These are phyloP conservation scores for Penicillium steckii DNA, from an alignment of 495 filamentous ascomycete genomes.

Conservation along the genomic window DNA sequence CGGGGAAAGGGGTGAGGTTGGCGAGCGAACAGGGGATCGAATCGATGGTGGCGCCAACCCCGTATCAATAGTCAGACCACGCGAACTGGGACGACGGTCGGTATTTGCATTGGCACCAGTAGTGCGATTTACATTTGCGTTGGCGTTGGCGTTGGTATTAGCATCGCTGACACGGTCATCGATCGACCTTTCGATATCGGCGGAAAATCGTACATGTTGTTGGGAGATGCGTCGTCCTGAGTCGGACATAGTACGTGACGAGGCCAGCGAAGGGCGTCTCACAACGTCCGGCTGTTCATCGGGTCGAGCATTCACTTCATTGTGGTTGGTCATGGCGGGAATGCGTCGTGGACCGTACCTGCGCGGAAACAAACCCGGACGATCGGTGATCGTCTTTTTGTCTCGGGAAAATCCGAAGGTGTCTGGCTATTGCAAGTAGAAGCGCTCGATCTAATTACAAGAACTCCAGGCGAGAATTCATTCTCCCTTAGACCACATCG, in stretches of 20 bases:
- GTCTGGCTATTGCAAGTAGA: background rate
- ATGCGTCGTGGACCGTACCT: conserved; percentile 7
- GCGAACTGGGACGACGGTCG: conserved; percentile 32
- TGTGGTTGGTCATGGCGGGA: conserved; percentile 32
- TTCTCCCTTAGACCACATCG: background rate
- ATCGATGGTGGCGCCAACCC: conserved; percentile 22
- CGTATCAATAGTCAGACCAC: conserved; percentile 40
- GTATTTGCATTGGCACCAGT: background rate
- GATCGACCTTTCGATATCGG: conserved; percentile 33
- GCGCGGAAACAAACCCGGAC: conserved; percentile 12
- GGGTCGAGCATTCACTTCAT: conserved; percentile 4
- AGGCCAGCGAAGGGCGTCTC: conserved; percentile 28
- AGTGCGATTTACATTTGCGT: background rate
- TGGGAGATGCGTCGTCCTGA: conserved; percentile 33
- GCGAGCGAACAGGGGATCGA: conserved; percentile 20
- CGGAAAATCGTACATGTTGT: conserved; percentile 44
- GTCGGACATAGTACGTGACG: conserved; percentile 36
- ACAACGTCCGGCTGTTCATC: conserved; percentile 8
- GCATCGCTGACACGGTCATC: conserved; percentile 15
- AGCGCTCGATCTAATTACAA: background rate
- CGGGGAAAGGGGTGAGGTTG: conserved; percentile 36
- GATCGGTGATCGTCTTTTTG: conserved; percentile 5
- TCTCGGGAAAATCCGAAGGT: background rate
- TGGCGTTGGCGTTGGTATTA: background rate
- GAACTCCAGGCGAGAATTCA: background rate